phyloP scores from a whole-genome alignment of 768 basidiomycete species.

The Calocybe cyanea region DNA sequence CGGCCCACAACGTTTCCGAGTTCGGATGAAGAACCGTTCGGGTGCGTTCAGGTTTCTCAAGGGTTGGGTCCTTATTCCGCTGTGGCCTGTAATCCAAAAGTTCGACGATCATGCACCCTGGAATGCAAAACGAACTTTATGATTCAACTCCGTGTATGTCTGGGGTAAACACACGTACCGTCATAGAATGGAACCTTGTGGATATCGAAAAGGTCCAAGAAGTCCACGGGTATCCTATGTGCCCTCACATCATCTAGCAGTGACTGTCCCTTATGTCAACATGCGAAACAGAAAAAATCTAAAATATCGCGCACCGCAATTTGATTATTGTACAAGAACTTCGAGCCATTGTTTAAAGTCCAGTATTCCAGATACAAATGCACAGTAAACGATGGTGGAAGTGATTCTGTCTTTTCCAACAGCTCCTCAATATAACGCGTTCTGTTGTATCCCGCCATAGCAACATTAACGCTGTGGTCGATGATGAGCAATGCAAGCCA shows the following conservation, averaged over 20 bases:
- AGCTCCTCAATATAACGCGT: constrained; percentile 63
- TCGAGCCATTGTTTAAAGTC: constrained; percentile 77
- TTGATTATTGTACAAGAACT: constrained; percentile 78
- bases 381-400: constrained; percentile 73
- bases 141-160: background rate
- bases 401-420: constrained; percentile 49
- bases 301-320: constrained; percentile 46
- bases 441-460: constrained; percentile 72
- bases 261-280: constrained; percentile 39
- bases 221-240: constrained; percentile 82
- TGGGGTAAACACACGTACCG: constrained; percentile 41
- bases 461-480: constrained; percentile 17
- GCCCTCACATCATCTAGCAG: constrained; percentile 81
- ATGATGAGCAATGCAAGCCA: constrained; percentile 9
- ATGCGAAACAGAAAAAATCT: background rate
- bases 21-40: constrained; percentile 78
- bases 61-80: constrained; percentile 50
- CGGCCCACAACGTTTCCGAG: constrained; percentile 73
- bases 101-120: constrained; percentile 88
- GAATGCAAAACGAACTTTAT: background rate
- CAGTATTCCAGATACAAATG: constrained; percentile 79
- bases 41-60: constrained; percentile 57
- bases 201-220: constrained; percentile 74
- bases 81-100: constrained; percentile 72
- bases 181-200: constrained; percentile 79